phyloP scores from a whole-genome alignment of 345 rosid species.

The Limnanthes douglasii region DNA sequence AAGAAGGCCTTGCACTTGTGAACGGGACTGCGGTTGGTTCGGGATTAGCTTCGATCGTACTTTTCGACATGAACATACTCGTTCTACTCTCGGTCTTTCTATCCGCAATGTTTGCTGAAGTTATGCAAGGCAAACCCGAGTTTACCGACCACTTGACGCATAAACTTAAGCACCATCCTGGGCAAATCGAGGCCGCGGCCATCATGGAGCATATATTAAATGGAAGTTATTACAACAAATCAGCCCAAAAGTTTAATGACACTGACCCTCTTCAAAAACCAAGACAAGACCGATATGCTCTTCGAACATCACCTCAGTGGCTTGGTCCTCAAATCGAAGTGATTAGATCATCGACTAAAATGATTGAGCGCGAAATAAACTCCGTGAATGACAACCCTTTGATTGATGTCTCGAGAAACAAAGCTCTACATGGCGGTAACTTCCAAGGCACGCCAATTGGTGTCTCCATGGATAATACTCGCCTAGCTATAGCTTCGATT shows the following conservation, averaged over 20 bases:
- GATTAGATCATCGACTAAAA: conserved; percentile 43
- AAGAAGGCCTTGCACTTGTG: conserved; percentile 65
- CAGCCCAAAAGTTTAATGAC: conserved; percentile 42
- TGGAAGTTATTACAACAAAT: conserved; percentile 47
- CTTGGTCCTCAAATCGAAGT: conserved; percentile 70
- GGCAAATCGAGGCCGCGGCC: conserved; percentile 74
- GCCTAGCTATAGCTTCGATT: conserved; percentile 50
- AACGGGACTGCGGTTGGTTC: conserved; percentile 73
- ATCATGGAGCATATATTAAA: conserved; percentile 63
- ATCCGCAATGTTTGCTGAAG: conserved; percentile 55
- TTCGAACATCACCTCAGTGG: conserved; percentile 73
- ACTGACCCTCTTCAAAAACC: conserved; percentile 66
- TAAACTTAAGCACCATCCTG: conserved; percentile 62
- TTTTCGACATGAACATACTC: conserved; percentile 37
- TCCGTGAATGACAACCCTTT: conserved; percentile 69
- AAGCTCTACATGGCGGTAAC: conserved; percentile 67
- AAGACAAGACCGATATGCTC: conserved; percentile 61
- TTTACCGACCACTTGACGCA: conserved; percentile 66
- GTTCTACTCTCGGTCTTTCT: conserved; percentile 40
- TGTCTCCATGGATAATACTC: conserved; percentile 70
- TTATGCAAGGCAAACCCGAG: conserved; percentile 68
- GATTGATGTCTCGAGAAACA: conserved; percentile 58
- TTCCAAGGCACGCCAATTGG: conserved; percentile 86
- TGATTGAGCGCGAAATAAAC: conserved; percentile 67
- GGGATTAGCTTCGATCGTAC: conserved; percentile 54